These are phyloP conservation scores for Cymbomonas tetramitiformis DNA, from an alignment of 139 green algal genomes.

Conservation along the genomic window DNA sequence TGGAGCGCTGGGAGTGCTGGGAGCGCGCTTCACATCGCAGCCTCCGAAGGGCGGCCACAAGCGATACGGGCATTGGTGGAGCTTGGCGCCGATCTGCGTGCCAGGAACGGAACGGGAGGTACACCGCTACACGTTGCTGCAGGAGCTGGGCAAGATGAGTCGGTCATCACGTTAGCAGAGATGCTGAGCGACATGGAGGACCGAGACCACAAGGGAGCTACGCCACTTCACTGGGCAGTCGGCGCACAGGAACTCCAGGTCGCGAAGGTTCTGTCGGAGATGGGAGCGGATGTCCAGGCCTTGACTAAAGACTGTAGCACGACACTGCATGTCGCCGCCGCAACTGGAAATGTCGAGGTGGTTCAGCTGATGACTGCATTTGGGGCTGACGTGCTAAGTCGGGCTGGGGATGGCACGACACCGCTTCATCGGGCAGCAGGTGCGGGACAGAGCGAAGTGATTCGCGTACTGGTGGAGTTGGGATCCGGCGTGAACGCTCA, in stretches of 20 bases:
- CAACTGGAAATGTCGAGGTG: slow-evolving; percentile 22
- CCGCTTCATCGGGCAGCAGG: too few relatives aligned
- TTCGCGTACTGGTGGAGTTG: too few relatives aligned
- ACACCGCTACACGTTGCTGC: slow-evolving; percentile 5
- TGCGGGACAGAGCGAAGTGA: too few relatives aligned
- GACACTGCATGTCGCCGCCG: slow-evolving; percentile 28
- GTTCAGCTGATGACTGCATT: too few relatives aligned
- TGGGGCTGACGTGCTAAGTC: too few relatives aligned
- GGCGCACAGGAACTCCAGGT: slow-evolving; percentile 22
- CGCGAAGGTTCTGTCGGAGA: slow-evolving; percentile 13
- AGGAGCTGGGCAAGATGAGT: background rate
- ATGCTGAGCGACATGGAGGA: background rate
- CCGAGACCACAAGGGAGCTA: slow-evolving; percentile 27
- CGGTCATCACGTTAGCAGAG: background rate
- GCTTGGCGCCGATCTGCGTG: background rate
- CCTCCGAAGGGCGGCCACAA: too few relatives aligned
- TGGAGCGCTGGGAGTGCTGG: background rate
- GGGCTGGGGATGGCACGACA: too few relatives aligned
- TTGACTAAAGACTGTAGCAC: slow-evolving; percentile 23
- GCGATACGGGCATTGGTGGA: too few relatives aligned
- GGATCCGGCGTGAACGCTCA: too few relatives aligned
- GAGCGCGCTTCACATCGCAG: too few relatives aligned
- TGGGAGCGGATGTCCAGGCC: slow-evolving; percentile 3
- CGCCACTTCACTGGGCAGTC: slow-evolving; percentile 31
- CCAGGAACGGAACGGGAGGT: background rate